phyloP scores from a whole-genome alignment of 352 stramenopile genomes.

The Globisporangium acanthophoron region DNA sequence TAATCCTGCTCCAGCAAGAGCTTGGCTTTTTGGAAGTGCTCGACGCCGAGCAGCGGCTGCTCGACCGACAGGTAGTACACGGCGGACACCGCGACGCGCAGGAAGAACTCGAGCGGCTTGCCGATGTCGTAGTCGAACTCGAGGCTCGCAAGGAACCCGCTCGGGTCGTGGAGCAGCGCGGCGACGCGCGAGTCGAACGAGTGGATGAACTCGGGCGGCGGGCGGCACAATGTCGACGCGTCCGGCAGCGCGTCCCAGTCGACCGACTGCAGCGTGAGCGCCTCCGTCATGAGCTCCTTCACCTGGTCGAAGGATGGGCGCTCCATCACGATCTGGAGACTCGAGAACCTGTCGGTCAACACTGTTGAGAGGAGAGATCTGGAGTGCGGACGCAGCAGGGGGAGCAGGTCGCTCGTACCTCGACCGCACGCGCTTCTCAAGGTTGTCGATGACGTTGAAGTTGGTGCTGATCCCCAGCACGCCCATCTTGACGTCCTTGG shows the following conservation, averaged over 20 bases:
- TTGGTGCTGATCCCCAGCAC: constrained; percentile 75
- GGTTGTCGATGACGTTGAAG: constrained; percentile 76
- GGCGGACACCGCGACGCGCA: constrained; percentile 45
- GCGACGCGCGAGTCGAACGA: constrained; percentile 39
- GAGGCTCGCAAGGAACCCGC: constrained; percentile 43
- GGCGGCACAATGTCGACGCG: constrained; percentile 5
- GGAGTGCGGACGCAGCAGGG: no score
- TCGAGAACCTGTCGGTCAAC: constrained; percentile 60
- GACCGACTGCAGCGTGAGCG: constrained; percentile 33
- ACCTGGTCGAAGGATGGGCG: constrained; percentile 50
- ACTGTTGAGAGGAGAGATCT: no score
- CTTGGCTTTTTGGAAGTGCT: constrained; percentile 49
- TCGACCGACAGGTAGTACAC: constrained; percentile 38
- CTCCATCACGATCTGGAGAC: constrained; percentile 70
- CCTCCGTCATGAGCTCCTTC: constrained; percentile 31
- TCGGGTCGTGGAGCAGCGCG: constrained; percentile 25
- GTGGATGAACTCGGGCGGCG: constrained; percentile 25
- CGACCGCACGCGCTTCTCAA: constrained; percentile 80
- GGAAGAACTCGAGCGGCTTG: constrained; percentile 61
- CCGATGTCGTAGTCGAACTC: constrained; percentile 77
- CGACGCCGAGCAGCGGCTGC: constrained; percentile 26
- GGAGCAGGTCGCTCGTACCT: constrained; percentile 21
- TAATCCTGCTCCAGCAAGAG: constrained; percentile 65
- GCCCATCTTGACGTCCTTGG: constrained; percentile 73
- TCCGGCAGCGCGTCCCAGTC: constrained; percentile 20